Evolutionary conservation across 371 early-diverging fungal species (phyloP).

Genomic region (Mortierella sp.): DNA sequence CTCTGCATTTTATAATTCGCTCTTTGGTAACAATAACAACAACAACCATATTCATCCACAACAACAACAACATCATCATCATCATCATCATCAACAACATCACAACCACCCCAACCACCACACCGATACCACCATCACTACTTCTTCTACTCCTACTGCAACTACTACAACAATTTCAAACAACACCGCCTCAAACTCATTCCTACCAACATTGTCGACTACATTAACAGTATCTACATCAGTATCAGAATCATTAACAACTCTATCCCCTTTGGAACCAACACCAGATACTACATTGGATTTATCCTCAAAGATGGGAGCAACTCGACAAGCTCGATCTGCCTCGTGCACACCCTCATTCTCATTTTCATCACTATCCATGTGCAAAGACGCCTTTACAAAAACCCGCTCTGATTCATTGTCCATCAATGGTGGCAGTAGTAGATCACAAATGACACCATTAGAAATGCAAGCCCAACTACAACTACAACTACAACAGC

Average conservation of each 20-base stretch:
- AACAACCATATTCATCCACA: neutral
- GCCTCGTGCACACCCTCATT: conserved; percentile 38
- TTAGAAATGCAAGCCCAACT: neutral
- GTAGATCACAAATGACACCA: conserved; percentile 1
- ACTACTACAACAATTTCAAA: neutral
- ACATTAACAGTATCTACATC: neutral
- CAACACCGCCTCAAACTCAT: neutral
- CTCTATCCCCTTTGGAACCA: conserved; percentile 1
- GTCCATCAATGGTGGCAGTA: neutral
- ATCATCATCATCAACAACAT: neutral
- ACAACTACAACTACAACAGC: conserved; percentile 5
- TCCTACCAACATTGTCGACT: neutral
- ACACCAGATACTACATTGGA: neutral
- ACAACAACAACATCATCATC: neutral
- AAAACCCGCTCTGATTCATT: neutral
- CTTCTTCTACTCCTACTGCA: neutral
- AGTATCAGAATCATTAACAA: neutral
- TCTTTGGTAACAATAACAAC: conserved; percentile 25
- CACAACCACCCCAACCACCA: neutral
- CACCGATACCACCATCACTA: neutral
- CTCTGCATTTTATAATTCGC: conserved; percentile 21
- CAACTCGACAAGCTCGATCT: conserved; percentile 29
- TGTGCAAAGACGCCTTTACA: conserved; percentile 10
- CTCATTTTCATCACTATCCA: conserved; percentile 17
- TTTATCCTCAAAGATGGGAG: conserved; percentile 6